Conservation (phyloP, 495 filamentous ascomycete species). For the Thozetella sp. region DNA sequence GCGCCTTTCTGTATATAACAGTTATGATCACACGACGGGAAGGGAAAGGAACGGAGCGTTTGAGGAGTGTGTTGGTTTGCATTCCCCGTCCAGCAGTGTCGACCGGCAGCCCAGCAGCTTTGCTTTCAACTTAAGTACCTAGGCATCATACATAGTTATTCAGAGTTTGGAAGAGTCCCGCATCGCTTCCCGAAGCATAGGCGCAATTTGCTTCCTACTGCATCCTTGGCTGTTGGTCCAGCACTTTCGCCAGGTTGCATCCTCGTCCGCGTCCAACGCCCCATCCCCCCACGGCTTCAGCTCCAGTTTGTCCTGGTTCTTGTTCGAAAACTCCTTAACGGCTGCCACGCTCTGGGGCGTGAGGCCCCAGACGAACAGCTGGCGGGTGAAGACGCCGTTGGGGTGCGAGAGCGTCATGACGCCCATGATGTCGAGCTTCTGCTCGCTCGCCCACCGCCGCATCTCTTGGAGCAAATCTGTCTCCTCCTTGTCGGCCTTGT, state of each 20-base stretch:
- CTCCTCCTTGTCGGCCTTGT: slow-evolving; percentile 49
- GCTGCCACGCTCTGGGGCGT: slow-evolving; percentile 42
- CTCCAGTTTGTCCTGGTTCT: slow-evolving; percentile 48
- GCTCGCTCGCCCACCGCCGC: slow-evolving; percentile 55
- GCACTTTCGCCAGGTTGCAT: slow-evolving; percentile 45
- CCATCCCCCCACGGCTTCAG: slow-evolving; percentile 57
- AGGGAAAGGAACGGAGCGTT: too few species aligned
- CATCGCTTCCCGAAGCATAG: slow-evolving; percentile 72
- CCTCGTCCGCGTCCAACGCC: slow-evolving; percentile 42
- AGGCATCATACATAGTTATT: too few species aligned
- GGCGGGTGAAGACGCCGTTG: slow-evolving; percentile 62
- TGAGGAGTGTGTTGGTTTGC: too few species aligned
- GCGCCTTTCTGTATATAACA: too few species aligned
- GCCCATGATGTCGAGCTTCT: slow-evolving; percentile 63
- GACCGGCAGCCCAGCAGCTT: too few species aligned
- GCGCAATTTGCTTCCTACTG: slow-evolving; percentile 86
- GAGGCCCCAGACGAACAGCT: slow-evolving; percentile 72
- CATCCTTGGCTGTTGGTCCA: slow-evolving; percentile 69
- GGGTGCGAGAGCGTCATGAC: slow-evolving; percentile 76
- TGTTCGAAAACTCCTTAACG: slow-evolving; percentile 53
- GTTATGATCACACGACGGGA: not conserved
- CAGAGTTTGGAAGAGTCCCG: slow-evolving; percentile 30
- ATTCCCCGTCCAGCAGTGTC: too few species aligned
- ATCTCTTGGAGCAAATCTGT: slow-evolving; percentile 29
- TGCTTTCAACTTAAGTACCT: too few species aligned